phyloP scores from a whole-genome alignment of 2,329 filamentous ascomycete genomes.

The Colletotrichum endophyticum region DNA sequence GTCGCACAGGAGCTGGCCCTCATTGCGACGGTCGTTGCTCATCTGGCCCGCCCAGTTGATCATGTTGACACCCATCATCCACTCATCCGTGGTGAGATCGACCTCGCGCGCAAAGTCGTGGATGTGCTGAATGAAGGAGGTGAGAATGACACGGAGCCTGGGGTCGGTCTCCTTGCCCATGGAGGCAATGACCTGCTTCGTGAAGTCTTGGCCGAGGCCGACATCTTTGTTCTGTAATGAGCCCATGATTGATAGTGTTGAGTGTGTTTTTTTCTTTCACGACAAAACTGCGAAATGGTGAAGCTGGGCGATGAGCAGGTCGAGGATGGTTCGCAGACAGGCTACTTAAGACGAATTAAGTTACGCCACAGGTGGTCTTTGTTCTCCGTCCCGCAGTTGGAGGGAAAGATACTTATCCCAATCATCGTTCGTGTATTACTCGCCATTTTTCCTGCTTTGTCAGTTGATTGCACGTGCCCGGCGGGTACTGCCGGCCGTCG shows the following conservation, averaged over 20 bases:
- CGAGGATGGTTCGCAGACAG: not conserved
- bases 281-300: not conserved
- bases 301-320: not conserved
- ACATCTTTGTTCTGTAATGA: slow-evolving; percentile 10
- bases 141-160: slow-evolving; percentile 71
- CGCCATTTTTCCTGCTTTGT: not conserved
- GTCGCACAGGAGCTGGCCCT: slow-evolving; percentile 75
- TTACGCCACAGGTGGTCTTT: not conserved
- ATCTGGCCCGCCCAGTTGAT: slow-evolving; percentile 70
- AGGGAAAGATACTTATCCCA: not conserved
- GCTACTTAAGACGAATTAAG: not conserved
- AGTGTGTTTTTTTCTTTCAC: not conserved
- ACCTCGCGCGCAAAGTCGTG: slow-evolving; percentile 84
- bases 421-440: slow-evolving; percentile 2
- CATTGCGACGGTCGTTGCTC: slow-evolving; percentile 72
- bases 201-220: slow-evolving; percentile 62
- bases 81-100: slow-evolving; percentile 80
- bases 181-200: slow-evolving; percentile 72
- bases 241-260: not conserved
- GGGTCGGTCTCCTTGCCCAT: slow-evolving; percentile 76
- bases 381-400: not conserved
- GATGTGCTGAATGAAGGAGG: slow-evolving; percentile 72
- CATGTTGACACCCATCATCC: slow-evolving; percentile 70
- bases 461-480: not conserved
- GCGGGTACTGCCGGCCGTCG: slow-evolving; percentile 7